Conservation (phyloP, 768 basidiomycete genomes). For the Boletus sp. region DNA sequence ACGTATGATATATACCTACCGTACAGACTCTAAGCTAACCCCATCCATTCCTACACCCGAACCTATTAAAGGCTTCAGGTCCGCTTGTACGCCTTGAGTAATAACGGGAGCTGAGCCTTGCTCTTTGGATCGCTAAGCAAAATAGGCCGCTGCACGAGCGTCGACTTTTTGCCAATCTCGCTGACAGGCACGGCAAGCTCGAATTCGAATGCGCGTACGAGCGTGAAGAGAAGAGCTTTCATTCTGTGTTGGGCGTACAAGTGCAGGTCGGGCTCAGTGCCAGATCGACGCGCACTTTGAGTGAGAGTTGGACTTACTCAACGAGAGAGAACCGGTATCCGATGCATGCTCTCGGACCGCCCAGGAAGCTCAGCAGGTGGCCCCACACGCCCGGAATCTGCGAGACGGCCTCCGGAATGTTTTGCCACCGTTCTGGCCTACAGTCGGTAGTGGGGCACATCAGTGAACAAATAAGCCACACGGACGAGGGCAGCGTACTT, state of each 20-base stretch:
- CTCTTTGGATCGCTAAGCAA: slow-evolving; percentile 37
- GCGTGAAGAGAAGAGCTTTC: slow-evolving; percentile 8
- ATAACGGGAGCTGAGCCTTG: slow-evolving; percentile 45
- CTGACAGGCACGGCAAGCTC: slow-evolving; percentile 48
- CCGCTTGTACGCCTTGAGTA: slow-evolving; percentile 10
- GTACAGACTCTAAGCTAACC: neutral
- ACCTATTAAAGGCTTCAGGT: neutral
- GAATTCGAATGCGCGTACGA: slow-evolving; percentile 52
- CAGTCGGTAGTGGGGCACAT: neutral
- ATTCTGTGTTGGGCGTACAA: neutral
- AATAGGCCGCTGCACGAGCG: slow-evolving; percentile 45
- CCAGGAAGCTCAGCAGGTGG: slow-evolving; percentile 59
- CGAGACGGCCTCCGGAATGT: slow-evolving; percentile 41
- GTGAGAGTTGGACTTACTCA: slow-evolving; percentile 39
- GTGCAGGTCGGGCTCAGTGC: neutral
- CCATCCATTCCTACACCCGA: neutral
- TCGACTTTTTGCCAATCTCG: slow-evolving; percentile 33
- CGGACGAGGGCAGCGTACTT: slow-evolving; percentile 32
- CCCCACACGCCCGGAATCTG: slow-evolving; percentile 61
- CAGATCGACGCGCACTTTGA: neutral
- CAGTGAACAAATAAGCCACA: neutral
- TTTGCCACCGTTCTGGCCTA: slow-evolving; percentile 49
- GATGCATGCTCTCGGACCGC: slow-evolving; percentile 65
- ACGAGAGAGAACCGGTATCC: slow-evolving; percentile 63
- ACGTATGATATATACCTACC: neutral